Evolutionary conservation across 2,329 filamentous ascomycete genomes (phyloP), one percentile per base, ranked within the genome.

Genomic region (Alternaria solani): DNA sequence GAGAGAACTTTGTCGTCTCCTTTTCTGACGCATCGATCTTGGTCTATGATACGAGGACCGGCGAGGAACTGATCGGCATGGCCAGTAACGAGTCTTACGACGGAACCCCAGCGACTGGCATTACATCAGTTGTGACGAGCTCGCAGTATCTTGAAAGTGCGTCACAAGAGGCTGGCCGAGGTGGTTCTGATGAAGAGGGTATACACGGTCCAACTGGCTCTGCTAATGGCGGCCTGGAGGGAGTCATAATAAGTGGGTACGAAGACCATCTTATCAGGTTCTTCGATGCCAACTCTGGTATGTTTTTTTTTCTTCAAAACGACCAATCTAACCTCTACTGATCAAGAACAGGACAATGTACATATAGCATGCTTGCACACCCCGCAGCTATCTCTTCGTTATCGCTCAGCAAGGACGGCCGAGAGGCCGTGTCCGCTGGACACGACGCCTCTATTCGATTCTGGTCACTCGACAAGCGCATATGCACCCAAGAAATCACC

Each of bases 271-370:
- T 93, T 74, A 93, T 99, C 70, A 87, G 94, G 68, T 97, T 99
- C 85, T 99, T 97, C 78, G 95, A 99, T 83, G 95, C 95, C 64
- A 98, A 99, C 76, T 97, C 93, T 81, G 95, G 95, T 98, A 90
- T 80, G 92, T 87, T 42, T 49, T 14, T 14, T n/a, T 42, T 49
- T 14, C 14, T n/a, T 23, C 43, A 18, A 42, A 11, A 41, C 49
- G 43, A 51, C 14, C 18, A 18, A 42, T 63, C 48, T 68, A 48
- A n/a, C 6, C 38, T n/a, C 5, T 25, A 2, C 59, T 64, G 55
- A 64, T 34, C 20, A 2, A 25, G 18, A 52, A 18, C 67, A 98
- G 95, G 95, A 58, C 95, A 99, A 93, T 97, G 94, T 81, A 98
- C 95, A 65, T 99, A 99, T 81, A 96, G 91, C 73, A 99, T 99